These are phyloP conservation scores for Helicostylum pulchrum DNA, from an alignment of 192 early-diverging fungal species.

Conservation along the genomic window DNA sequence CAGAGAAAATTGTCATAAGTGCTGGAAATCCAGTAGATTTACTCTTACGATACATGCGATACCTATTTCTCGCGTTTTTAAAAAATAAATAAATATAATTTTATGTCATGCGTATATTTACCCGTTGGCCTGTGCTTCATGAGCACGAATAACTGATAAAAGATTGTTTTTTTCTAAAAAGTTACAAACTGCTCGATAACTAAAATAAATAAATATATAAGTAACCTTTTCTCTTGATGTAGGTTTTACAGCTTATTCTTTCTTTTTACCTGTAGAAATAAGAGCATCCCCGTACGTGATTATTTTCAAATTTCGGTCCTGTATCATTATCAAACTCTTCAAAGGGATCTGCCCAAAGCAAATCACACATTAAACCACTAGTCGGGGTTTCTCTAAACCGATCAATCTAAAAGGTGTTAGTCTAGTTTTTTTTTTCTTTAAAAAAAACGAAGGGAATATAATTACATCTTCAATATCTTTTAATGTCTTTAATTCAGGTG, in stretches of 20 bases:
- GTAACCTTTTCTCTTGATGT: too few species aligned
- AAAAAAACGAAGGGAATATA: conserved; percentile 43
- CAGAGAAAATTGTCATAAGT: conserved; percentile 96
- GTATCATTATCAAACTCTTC: conserved; percentile 92
- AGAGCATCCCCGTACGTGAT: conserved; percentile 86
- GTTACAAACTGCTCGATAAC: conserved; percentile 85
- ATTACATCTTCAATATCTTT: conserved; percentile 91
- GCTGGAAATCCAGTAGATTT: conserved; percentile 91
- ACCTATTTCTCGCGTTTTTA: conserved; percentile 22
- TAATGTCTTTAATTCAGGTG: conserved; percentile 85
- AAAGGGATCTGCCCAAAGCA: conserved; percentile 91
- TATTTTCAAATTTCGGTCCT: conserved; percentile 85
- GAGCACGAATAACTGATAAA: conserved; percentile 94
- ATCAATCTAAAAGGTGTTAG: conserved; percentile 53
- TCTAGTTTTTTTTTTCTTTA: background rate
- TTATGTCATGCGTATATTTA: background rate
- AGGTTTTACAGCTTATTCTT: conserved; percentile 7
- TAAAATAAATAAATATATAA: conserved; percentile 17
- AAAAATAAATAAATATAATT: background rate
- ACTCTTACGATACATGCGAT: conserved; percentile 96
- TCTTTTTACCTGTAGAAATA: conserved; percentile 67
- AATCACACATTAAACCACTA: conserved; percentile 91
- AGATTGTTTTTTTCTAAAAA: conserved; percentile 94
- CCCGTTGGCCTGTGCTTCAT: conserved; percentile 96
- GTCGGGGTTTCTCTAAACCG: conserved; percentile 89